These are phyloP conservation scores for Cyclocybe cylindracea DNA, from an alignment of 768 basidiomycete species.

Conservation along the genomic window DNA sequence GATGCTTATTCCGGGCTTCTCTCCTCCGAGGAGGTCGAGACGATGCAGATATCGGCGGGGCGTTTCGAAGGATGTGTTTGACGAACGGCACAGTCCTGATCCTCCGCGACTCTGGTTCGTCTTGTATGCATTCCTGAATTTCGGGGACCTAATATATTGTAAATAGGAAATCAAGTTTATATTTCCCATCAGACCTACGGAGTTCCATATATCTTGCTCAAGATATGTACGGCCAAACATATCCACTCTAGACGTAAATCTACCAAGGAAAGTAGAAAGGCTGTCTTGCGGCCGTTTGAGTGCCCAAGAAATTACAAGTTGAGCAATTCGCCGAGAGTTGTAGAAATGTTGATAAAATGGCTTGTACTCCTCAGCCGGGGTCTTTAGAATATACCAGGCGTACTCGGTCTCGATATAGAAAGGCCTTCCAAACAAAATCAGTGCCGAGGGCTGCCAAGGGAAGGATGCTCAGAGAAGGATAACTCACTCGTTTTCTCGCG, in stretches of 20 bases:
- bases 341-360: slow-evolving; percentile 50
- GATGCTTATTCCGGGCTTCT: slow-evolving; percentile 7
- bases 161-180: background rate
- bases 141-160: slow-evolving; percentile 23
- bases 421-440: slow-evolving; percentile 40
- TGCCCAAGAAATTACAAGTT: slow-evolving; percentile 42
- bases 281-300: slow-evolving; percentile 28
- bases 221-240: slow-evolving; percentile 33
- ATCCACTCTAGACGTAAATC: slow-evolving; percentile 33
- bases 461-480: background rate
- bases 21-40: background rate
- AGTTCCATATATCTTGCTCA: slow-evolving; percentile 32
- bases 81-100: slow-evolving; percentile 26
- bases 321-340: slow-evolving; percentile 49
- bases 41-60: slow-evolving; percentile 6
- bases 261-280: slow-evolving; percentile 34
- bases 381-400: slow-evolving; percentile 62
- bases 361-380: slow-evolving; percentile 47
- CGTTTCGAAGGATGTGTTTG: slow-evolving; percentile 22
- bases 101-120: slow-evolving; percentile 17
- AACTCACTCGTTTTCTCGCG: slow-evolving; percentile 49
- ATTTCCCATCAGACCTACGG: slow-evolving; percentile 22
- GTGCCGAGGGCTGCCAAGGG: background rate
- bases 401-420: slow-evolving; percentile 65
- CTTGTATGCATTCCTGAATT: slow-evolving; percentile 30